Percentiles rank a stretch among this genome's conserved stretches.
phyloP scores from a whole-genome alignment of 805 yeast genomes.

The Zygosaccharomyces gambellarensis region DNA sequence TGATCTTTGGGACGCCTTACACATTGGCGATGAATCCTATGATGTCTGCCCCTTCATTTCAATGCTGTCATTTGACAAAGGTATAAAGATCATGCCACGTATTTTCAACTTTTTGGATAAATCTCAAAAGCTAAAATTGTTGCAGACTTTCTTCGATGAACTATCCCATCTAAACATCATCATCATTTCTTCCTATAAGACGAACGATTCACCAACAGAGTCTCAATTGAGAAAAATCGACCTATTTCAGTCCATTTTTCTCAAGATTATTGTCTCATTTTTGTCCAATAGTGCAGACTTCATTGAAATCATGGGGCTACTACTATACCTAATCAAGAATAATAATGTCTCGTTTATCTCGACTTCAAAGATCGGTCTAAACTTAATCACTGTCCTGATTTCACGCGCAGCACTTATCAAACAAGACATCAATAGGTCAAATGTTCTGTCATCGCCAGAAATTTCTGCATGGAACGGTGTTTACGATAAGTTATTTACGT shows the following conservation, averaged over 20 bases:
- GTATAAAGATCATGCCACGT: conserved; percentile 84
- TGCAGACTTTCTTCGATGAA: conserved; percentile 74
- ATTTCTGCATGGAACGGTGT: conserved; percentile 63
- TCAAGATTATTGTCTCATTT: conserved; percentile 78
- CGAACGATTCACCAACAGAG: conserved; percentile 52
- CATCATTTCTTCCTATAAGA: conserved; percentile 71
- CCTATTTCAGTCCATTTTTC: conserved; percentile 70
- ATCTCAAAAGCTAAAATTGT: conserved; percentile 70
- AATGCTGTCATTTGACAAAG: conserved; percentile 77
- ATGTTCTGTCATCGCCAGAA: conserved; percentile 38
- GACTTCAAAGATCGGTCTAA: conserved; percentile 72
- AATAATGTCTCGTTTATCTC: conserved; percentile 56
- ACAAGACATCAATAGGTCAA: conserved; percentile 59
- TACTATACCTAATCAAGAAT: conserved; percentile 64
- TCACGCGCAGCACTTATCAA: conserved; percentile 88
- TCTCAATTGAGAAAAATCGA: conserved; percentile 58
- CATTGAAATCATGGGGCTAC: conserved; percentile 69
- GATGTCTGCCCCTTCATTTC: conserved; percentile 78
- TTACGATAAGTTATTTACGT: conserved; percentile 76
- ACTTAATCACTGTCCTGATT: conserved; percentile 81
- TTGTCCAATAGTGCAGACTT: conserved; percentile 72
- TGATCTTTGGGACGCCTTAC: conserved; percentile 73
- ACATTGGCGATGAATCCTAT: conserved; percentile 54
- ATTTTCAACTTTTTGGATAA: conserved; percentile 74
- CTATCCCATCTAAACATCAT: conserved; percentile 75